Percentiles rank a stretch among this genome's conserved stretches.
Conservation (phyloP, 495 filamentous ascomycete genomes). For the Neurospora sp. region DNA sequence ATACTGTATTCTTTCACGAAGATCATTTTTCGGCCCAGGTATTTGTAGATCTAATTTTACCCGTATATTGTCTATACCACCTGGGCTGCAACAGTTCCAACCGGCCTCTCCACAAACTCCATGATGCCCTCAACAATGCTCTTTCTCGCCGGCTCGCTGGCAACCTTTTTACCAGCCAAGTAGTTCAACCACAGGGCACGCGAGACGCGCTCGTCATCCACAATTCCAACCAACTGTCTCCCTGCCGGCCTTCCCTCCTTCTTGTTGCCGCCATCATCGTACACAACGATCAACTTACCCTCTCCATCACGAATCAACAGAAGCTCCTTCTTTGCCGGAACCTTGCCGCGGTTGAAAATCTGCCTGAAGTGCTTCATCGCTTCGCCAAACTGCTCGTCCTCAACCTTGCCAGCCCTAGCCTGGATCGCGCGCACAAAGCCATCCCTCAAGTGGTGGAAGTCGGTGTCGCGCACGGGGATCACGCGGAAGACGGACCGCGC, state of each 20-base stretch:
- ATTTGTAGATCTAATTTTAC: too few relatives aligned
- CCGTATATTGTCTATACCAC: constrained; percentile 31
- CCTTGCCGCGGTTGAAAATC: constrained; percentile 63
- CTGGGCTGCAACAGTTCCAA: constrained; percentile 73
- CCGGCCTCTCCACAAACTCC: constrained; percentile 77
- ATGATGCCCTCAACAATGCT: constrained; percentile 82
- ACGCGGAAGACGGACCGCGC: constrained; percentile 63
- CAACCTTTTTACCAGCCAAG: constrained; percentile 75
- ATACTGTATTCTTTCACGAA: too few relatives aligned
- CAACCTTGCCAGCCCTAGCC: constrained; percentile 49
- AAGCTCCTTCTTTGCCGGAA: constrained; percentile 66
- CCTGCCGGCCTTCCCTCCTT: constrained; percentile 25
- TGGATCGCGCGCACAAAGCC: constrained; percentile 82
- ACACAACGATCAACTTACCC: constrained; percentile 59
- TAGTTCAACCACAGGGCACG: constrained; percentile 84
- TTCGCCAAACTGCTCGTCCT: constrained; percentile 60
- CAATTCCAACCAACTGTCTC: constrained; percentile 48
- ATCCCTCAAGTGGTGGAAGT: constrained; percentile 84
- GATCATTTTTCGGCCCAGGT: too few relatives aligned
- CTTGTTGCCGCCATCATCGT: constrained; percentile 47
- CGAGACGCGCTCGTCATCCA: constrained; percentile 69
- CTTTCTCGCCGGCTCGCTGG: constrained; percentile 69
- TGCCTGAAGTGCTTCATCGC: constrained; percentile 66
- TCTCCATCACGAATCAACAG: constrained; percentile 56
- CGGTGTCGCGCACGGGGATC: constrained; percentile 77